phyloP scores from a whole-genome alignment of 2,329 filamentous ascomycete genomes.

The Claviceps sp. region DNA sequence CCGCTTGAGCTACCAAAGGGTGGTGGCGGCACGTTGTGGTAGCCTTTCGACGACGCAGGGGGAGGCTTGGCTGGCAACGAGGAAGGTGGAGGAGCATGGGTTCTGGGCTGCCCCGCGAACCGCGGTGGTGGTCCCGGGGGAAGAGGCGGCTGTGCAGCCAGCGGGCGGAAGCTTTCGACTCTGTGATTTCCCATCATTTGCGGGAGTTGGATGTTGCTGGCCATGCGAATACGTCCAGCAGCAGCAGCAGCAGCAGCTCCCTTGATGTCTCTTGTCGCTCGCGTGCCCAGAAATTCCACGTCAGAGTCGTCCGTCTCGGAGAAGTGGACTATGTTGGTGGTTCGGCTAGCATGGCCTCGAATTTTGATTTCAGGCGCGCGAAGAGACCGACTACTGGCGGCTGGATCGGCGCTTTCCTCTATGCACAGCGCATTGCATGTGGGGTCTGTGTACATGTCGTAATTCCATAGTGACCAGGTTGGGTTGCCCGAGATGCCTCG shows the following conservation, averaged over 20 bases:
- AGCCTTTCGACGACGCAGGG: constrained; percentile 13
- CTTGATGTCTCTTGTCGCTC: constrained; percentile 17
- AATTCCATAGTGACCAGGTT: constrained; percentile 40
- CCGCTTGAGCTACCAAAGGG: constrained; percentile 8
- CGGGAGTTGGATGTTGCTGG: constrained; percentile 27
- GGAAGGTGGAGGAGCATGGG: constrained; percentile 12
- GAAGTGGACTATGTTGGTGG: constrained; percentile 26
- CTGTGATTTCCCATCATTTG: constrained; percentile 9
- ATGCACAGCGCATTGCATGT: constrained; percentile 27
- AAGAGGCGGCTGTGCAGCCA: constrained; percentile 21
- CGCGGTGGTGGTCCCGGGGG: constrained; percentile 24
- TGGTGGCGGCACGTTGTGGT: constrained; percentile 14
- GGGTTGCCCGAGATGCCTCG: constrained; percentile 17
- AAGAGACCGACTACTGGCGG: constrained; percentile 10
- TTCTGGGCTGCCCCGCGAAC: constrained; percentile 12
- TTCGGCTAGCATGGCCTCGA: constrained; percentile 20
- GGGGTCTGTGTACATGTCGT: constrained; percentile 35
- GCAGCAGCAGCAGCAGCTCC: constrained; percentile 4
- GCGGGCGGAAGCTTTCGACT: constrained; percentile 8
- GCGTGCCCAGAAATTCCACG: constrained; percentile 27
- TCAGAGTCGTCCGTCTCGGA: constrained; percentile 36
- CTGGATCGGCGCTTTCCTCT: constrained; percentile 15
- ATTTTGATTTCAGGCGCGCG: constrained; percentile 19
- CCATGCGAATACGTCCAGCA: constrained; percentile 26
- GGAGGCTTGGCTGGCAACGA: constrained; percentile 20